Base-by-base conservation (phyloP, 1,284 basidiomycete species). In the Cryptococcus sp. region DNA sequence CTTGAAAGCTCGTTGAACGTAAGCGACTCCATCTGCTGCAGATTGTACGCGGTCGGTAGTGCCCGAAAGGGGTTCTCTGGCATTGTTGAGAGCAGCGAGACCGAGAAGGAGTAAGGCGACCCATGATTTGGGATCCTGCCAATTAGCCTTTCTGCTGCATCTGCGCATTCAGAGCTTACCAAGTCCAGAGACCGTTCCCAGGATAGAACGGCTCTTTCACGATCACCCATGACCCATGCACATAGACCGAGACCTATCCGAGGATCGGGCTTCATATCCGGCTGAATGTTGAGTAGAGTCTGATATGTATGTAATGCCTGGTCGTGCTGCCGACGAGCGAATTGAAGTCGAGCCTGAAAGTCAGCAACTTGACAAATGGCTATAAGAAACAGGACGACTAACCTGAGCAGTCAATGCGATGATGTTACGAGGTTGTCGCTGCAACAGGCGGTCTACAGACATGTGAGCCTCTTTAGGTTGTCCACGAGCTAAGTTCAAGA, bases 191-290 rank as follows among this genome's bases (percentile, higher is more conserved):
- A 87, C 41, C 91, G 80, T 62, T 90, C 81, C 92, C 93, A 97
- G 0, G 91, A 92, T 25, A 81, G 81, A 57, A 83, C 83, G 0
- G 92, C 92, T 59, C 85, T 85, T 2, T 78, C 78, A 54, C 84
- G 85, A 63, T 92, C 83, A 50, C 87, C 87, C 73, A 94, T 78
- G 10, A 86, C 82, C 87, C 88, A 96, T 18, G 91, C 79, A 72
- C 92, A 94, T 7, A 96, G 77, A 9, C 93, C 93, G 36, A 97
- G 89, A 16, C 92, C 92, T 59, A 96, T 87, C 14, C 92, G 82
- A 25, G 92, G 92, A 70, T 97, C 92, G 0, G 92, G 93, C 21
- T 80, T 76, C 73, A 87, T 88, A 13, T 80, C 75, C 0, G 92
- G 91, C 48, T 83, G 84, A 42, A 88, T 80, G 41, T 81, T 77